These are phyloP conservation scores for Leccinum obscurum DNA, from an alignment of 768 basidiomycete species.

Conservation along the genomic window DNA sequence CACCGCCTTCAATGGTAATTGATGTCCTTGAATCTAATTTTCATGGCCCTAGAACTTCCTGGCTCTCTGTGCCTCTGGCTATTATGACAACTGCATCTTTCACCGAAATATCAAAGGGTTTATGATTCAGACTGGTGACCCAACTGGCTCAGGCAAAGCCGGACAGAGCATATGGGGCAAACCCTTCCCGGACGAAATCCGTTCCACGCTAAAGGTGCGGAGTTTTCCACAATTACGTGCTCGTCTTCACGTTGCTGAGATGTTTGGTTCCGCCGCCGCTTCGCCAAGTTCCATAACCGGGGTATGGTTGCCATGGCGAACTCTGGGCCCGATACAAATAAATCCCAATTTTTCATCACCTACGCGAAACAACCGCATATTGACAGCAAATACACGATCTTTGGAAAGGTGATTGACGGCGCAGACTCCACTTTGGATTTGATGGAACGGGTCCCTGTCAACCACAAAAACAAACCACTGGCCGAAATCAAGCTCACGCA, in stretches of 20 bases:
- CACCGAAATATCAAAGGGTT: constrained; percentile 96
- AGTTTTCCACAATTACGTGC: background rate
- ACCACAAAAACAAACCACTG: constrained; percentile 84
- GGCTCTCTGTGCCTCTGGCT: constrained; percentile 87
- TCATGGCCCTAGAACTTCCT: constrained; percentile 76
- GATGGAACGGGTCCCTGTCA: constrained; percentile 93
- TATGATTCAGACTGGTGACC: constrained; percentile 94
- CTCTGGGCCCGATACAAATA: constrained; percentile 91
- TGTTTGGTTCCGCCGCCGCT: background rate
- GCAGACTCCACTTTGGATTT: constrained; percentile 89
- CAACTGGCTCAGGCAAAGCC: constrained; percentile 88
- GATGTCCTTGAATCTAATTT: background rate
- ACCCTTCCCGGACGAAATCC: constrained; percentile 88
- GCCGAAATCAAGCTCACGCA: constrained; percentile 80
- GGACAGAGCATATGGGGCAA: constrained; percentile 97
- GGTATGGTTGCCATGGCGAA: constrained; percentile 99
- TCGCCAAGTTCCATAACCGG: constrained; percentile 82
- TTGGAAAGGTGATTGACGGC: constrained; percentile 98
- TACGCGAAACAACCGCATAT: constrained; percentile 94
- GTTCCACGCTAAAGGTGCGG: constrained; percentile 88
- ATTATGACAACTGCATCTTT: constrained; percentile 83
- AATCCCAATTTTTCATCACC: constrained; percentile 86
- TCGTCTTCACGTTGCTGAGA: background rate
- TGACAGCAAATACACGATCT: constrained; percentile 92
- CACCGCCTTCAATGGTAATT: background rate